Evolutionary conservation across 208 protist species (phyloP).

Genomic region (Tritrichomonas foetus): DNA sequence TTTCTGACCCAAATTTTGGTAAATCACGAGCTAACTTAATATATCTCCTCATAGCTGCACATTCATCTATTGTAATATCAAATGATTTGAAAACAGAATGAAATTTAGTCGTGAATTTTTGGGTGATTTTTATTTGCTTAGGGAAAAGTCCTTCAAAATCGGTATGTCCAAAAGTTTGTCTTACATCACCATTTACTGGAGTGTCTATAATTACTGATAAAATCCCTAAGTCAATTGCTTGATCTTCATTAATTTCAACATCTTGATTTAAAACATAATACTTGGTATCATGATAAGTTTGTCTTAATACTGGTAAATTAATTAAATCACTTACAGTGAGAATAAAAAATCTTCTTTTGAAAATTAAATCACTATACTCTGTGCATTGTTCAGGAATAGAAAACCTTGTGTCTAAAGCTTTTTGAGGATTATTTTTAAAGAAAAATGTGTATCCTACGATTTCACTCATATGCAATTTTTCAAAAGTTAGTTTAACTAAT

Average conservation of each 20-base stretch:
- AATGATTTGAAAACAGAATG: not conserved
- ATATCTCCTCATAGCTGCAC: not conserved
- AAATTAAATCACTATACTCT: not conserved
- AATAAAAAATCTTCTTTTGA: not conserved
- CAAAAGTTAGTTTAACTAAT: not conserved
- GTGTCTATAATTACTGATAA: not conserved
- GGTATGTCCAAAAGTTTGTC: not conserved
- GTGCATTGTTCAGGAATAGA: not conserved
- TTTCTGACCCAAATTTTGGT: not conserved
- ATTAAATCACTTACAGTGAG: not conserved
- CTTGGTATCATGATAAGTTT: not conserved
- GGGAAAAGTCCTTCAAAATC: not conserved
- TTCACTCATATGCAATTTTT: not conserved
- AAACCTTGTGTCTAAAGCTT: no score
- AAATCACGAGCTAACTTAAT: not conserved
- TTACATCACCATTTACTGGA: not conserved
- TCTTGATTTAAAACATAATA: not conserved
- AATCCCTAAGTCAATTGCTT: not conserved
- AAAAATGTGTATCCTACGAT: not conserved
- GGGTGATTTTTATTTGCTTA: not conserved
- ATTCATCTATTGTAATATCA: not conserved
- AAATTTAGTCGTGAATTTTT: not conserved
- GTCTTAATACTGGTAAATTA: no score
- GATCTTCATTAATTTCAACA: not conserved
- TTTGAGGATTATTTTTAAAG: no score